Conservation (phyloP, 108 stramenopile species). For the Skeletonema marinoi region DNA sequence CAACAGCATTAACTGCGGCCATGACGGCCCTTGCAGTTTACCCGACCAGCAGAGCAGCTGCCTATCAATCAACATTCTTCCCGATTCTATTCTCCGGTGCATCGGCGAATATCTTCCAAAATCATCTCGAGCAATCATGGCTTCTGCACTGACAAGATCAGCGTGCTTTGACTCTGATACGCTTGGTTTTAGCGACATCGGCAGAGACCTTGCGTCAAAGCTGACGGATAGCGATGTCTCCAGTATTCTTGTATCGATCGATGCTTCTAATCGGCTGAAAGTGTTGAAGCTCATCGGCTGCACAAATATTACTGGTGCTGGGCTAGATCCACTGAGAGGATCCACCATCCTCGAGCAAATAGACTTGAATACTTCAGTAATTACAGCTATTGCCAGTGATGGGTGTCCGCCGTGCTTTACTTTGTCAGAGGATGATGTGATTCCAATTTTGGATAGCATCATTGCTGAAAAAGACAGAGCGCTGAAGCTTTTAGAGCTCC, state of each 20-base stretch:
- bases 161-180: not conserved
- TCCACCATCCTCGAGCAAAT: not conserved
- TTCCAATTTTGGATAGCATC: slow-evolving; percentile 29
- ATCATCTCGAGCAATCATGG: not conserved
- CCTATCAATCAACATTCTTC: not conserved
- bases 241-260: not conserved
- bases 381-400: not conserved
- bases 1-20: not conserved
- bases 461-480: slow-evolving; percentile 11
- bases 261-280: not conserved
- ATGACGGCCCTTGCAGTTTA: not conserved
- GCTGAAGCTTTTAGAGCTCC: slow-evolving; percentile 14
- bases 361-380: not conserved
- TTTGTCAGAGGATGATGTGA: not conserved
- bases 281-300: not conserved
- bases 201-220: not conserved
- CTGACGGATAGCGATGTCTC: not conserved
- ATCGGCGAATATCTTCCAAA: not conserved
- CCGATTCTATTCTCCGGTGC: not conserved
- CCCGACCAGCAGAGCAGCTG: not conserved
- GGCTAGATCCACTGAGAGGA: not conserved
- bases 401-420: not conserved
- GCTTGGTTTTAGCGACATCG: not conserved
- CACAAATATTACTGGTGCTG: not conserved
- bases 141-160: not conserved